Base-by-base conservation (phyloP, 805 yeast genomes). In the Metschnikowia proteae region DNA sequence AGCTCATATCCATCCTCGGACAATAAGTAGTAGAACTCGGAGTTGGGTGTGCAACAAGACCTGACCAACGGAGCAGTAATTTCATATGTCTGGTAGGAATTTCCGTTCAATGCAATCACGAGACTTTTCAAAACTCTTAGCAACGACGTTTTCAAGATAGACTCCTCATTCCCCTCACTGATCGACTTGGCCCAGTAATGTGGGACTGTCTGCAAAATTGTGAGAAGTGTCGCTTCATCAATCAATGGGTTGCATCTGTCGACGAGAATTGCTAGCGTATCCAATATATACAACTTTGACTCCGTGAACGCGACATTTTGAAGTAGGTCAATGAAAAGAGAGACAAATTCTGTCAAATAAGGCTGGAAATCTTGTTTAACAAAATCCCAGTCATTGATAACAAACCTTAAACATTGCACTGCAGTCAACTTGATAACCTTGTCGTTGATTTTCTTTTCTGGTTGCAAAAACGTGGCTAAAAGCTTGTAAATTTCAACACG, bases 341-440 rank as follows among this genome's bases (percentile, higher is more conserved):
- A 57, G 8, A 86, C 75, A 36, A 78, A 76, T 1, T 72, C 73
- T 28, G 78, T 75, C 46, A 86, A 69, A 59, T 68, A 90, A 1
- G 92, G 88, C 53, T 78, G 67, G 58, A 94, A 88, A 29, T 73
- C 81, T 11, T 68, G 71, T 51, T 87, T 84, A 34, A 81, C 75
- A 64, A 92, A 91, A 51, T 87, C 91, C 88, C 95, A 88, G 59
- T 90, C 97, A 52, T 88, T 91, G 30, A 92, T 73, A 43, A 87
- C 74, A 28, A 80, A 75, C 50, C 82, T 76, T 22, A 91, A 67
- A 0, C 92, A 81, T 58, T 84, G 85, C 11, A 85, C 74, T 0
- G 94, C 83, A 0, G 95, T 81, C 23, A 94, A 63, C 56, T 77
- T 78, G 2, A 94, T 96, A n/a, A 92, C 96, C 47, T 77, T 74